Base-by-base conservation (phyloP, 345 rosid genomes). In the Anacardium occidentale region DNA sequence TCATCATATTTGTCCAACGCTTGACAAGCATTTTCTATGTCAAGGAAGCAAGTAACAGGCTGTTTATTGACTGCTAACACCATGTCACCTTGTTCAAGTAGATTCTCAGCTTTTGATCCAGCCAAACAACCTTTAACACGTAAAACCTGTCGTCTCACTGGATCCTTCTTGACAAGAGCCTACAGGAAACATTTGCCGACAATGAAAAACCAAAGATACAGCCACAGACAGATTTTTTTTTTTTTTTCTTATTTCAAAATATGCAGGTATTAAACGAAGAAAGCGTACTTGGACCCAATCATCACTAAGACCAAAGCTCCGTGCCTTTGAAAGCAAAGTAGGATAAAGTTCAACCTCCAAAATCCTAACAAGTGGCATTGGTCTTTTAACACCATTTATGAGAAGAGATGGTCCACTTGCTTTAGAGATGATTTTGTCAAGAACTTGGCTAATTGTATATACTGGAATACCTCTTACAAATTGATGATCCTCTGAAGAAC, bases 111-210 rank as follows among this genome's bases (percentile, higher is more conserved):
- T 73, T 89, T 91, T 70, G 99, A 95, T 71, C 97, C 97, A 32
- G 93, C 97, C 80, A 91, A 80, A 84, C 99, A 91, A 73, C 97
- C 91, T 81, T 92, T 95, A 25, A 91, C 96, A 12, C 97, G 94
- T 69, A 95, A 83, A 76, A 95, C 93, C 76, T 92, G 97, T 52
- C 92, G 87, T 74, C 97, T 89, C 51, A 87, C 77, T 26, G 96
- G 91, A 85, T 95, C 98, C 75, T 88, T 95, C 84, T 89, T 91
- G 51, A 88, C 88, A 54, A 95, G 88, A 69, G 87, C 88, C 98
- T 95, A 79, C 56, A 64, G 60, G 66, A 77, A 72, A 73, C 34
- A 60, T 37, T 11, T 21, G 58, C 34, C 65, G 50, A 56, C 50
- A 24, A 8, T 64, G 52, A 73, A 37, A 6, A 51, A 68, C 29